Evolutionary conservation across 371 early-diverging fungal species (phyloP).

Genomic region (Gilbertella persicaria): DNA sequence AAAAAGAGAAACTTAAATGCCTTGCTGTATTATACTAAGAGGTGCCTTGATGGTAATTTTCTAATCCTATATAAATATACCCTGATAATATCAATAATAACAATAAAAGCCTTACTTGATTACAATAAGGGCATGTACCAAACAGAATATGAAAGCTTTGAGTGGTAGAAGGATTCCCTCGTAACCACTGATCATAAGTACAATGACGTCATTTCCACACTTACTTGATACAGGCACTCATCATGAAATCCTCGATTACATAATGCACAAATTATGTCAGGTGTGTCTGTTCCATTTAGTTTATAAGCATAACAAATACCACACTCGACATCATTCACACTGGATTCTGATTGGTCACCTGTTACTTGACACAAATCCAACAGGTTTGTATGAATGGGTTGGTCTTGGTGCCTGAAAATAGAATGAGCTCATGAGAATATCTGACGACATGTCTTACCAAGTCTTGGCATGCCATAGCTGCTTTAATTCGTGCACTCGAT

Average conservation of each 20-base stretch:
- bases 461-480: slow-evolving; percentile 18
- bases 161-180: slow-evolving; percentile 36
- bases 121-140: slow-evolving; percentile 50
- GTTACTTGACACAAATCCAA: slow-evolving; percentile 9
- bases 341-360: background rate
- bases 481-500: slow-evolving; percentile 25
- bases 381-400: slow-evolving; percentile 2
- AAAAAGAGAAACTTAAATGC: slow-evolving; percentile 11
- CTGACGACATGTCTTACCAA: slow-evolving; percentile 19
- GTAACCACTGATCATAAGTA: slow-evolving; percentile 32
- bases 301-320: slow-evolving; percentile 49
- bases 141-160: slow-evolving; percentile 45
- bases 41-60: slow-evolving; percentile 40
- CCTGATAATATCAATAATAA: slow-evolving; percentile 2
- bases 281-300: slow-evolving; percentile 27
- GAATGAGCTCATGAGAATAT: background rate
- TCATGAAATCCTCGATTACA: slow-evolving; percentile 48
- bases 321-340: slow-evolving; percentile 38
- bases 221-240: slow-evolving; percentile 40
- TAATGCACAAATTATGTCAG: slow-evolving; percentile 32
- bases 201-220: background rate
- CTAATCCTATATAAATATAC: slow-evolving; percentile 10
- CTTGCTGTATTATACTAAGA: too few species aligned
- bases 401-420: slow-evolving; percentile 8
- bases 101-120: slow-evolving; percentile 29